Conservation (phyloP, 1,139 yeast genomes). For the Magnusiomyces clavatus region DNA sequence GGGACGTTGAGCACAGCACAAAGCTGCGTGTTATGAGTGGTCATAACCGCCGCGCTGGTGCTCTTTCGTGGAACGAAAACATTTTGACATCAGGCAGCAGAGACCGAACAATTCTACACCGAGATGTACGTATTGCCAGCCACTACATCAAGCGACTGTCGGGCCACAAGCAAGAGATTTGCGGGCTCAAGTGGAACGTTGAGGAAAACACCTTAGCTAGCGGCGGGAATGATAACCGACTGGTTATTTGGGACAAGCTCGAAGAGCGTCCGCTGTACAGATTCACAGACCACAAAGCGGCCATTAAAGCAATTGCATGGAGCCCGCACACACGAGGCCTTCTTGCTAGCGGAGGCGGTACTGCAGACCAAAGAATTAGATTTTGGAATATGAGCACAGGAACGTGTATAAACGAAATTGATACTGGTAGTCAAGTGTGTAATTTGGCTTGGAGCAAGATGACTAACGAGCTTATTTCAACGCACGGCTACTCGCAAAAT, state of each 20-base stretch:
- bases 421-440: constrained; percentile 95
- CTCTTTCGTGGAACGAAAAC: constrained; percentile 93
- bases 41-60: constrained; percentile 74
- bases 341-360: constrained; percentile 94
- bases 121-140: constrained; percentile 85
- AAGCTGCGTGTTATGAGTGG: constrained; percentile 91
- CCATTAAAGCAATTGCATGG: constrained; percentile 96
- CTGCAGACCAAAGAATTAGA: constrained; percentile 84
- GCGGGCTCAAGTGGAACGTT: constrained; percentile 91
- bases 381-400: constrained; percentile 92
- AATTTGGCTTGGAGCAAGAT: constrained; percentile 89
- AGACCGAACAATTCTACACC: constrained; percentile 74
- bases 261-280: constrained; percentile 57
- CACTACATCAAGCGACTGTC: constrained; percentile 68
- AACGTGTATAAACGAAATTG: constrained; percentile 60
- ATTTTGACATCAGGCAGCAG: constrained; percentile 80
- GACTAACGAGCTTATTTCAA: constrained; percentile 85
- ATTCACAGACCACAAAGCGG: constrained; percentile 83
- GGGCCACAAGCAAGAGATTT: constrained; percentile 86
- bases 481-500: constrained; percentile 90
- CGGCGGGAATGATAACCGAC: constrained; percentile 88
- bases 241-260: constrained; percentile 68
- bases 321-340: constrained; percentile 94
- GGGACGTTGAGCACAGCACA: constrained; percentile 86
- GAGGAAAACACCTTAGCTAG: constrained; percentile 68